Conservation (phyloP, 495 filamentous ascomycete species). For the Aspergillus taichungensis region DNA sequence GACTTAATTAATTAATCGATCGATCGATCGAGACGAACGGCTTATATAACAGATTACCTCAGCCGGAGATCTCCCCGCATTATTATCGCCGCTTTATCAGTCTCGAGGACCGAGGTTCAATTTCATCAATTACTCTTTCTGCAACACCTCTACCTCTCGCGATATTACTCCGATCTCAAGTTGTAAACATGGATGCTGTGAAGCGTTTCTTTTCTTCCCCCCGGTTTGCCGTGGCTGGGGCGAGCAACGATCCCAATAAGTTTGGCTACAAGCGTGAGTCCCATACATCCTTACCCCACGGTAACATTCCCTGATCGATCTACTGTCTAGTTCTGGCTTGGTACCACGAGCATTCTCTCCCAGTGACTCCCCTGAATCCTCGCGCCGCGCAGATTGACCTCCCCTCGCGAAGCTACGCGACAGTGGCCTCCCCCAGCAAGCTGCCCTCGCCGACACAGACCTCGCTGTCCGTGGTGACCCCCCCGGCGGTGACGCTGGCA, state of each 20-base stretch:
- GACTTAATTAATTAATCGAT: too few relatives aligned
- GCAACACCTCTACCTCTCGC: background rate
- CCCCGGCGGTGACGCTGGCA: slow-evolving; percentile 57
- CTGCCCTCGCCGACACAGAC: slow-evolving; percentile 61
- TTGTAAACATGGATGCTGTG: slow-evolving; percentile 41
- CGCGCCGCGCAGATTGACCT: slow-evolving; percentile 50
- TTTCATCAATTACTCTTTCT: background rate
- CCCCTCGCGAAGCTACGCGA: slow-evolving; percentile 46
- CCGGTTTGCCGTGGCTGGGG: slow-evolving; percentile 84
- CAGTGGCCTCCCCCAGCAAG: slow-evolving; percentile 53
- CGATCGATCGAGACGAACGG: too few relatives aligned
- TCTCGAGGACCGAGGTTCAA: too few relatives aligned
- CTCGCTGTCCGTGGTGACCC: slow-evolving; percentile 78
- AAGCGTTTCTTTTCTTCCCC: slow-evolving; percentile 75
- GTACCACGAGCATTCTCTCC: slow-evolving; percentile 72
- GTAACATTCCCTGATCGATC: slow-evolving; percentile 2
- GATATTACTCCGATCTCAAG: background rate
- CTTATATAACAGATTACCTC: too few relatives aligned
- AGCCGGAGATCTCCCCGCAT: too few relatives aligned
- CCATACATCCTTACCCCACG: background rate
- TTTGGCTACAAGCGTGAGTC: slow-evolving; percentile 80
- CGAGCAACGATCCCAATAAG: slow-evolving; percentile 71
- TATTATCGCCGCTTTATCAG: too few relatives aligned
- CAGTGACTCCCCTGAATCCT: slow-evolving; percentile 78
- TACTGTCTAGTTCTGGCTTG: slow-evolving; percentile 66